Conservation (phyloP, 106 monocot genomes). For the Alisma plantagoaquatica region DNA sequence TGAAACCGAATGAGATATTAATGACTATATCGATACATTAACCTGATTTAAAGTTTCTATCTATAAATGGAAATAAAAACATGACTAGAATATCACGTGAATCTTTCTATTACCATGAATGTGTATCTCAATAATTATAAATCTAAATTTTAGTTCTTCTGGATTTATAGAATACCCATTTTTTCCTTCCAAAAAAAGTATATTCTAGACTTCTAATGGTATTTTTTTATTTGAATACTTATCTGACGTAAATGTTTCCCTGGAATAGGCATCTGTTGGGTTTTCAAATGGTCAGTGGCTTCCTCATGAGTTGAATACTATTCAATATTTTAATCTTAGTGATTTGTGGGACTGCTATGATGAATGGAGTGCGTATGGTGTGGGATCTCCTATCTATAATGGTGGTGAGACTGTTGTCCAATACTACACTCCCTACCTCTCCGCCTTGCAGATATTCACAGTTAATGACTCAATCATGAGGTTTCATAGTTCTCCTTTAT, state of each 20-base stretch:
- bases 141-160: neutral
- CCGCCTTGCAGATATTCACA: constrained; percentile 24
- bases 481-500: neutral
- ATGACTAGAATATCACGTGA: too few species aligned
- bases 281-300: constrained; percentile 10
- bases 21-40: too few species aligned
- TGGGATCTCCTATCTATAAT: constrained; percentile 14
- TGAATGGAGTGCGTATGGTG: constrained; percentile 34
- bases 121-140: neutral
- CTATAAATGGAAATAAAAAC: neutral
- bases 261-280: neutral
- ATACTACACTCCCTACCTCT: constrained; percentile 23
- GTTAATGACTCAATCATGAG: neutral
- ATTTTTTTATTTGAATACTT: neutral
- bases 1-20: too few species aligned
- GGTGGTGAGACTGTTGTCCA: constrained; percentile 8
- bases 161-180: neutral
- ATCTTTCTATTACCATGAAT: too few species aligned
- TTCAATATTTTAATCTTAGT: constrained; percentile 24
- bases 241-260: neutral
- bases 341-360: constrained; percentile 33
- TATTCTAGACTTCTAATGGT: neutral
- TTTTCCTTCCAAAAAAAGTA: neutral
- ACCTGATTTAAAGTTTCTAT: too few species aligned
- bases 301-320: neutral